Percentiles rank a stretch among this genome's conserved stretches.
These are phyloP conservation scores for Talaromyces nanjingensis DNA, from an alignment of 495 filamentous ascomycete genomes.

Conservation along the genomic window DNA sequence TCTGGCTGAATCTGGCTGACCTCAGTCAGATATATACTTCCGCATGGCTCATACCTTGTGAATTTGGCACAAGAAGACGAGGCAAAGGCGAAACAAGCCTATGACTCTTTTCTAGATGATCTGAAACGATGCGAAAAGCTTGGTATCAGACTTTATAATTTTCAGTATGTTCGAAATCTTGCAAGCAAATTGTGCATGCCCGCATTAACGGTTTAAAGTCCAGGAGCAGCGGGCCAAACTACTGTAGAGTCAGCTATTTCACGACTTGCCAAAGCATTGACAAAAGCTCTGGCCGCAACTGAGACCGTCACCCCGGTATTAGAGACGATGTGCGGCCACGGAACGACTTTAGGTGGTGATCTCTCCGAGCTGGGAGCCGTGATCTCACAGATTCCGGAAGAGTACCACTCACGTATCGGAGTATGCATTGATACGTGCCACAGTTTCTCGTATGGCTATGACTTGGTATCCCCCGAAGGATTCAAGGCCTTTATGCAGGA, in stretches of 20 bases:
- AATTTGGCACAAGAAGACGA: conserved; percentile 83
- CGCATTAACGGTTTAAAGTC: conserved; percentile 32
- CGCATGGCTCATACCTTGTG: conserved; percentile 93
- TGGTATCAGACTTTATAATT: conserved; percentile 88
- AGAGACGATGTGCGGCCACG: conserved; percentile 91
- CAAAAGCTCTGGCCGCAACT: conserved; percentile 71
- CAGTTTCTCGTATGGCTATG: conserved; percentile 88
- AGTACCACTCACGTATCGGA: conserved; percentile 80
- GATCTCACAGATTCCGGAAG: conserved; percentile 56
- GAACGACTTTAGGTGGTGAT: conserved; percentile 76
- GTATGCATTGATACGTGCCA: conserved; percentile 98
- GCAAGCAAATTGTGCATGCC: not conserved
- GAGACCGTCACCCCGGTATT: conserved; percentile 70
- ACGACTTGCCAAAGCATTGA: conserved; percentile 72
- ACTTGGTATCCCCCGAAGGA: conserved; percentile 66
- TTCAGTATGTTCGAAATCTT: conserved; percentile 53
- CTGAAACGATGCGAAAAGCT: conserved; percentile 81
- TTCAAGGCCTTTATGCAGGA: conserved; percentile 65
- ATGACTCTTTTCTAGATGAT: conserved; percentile 81
- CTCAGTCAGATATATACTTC: conserved; percentile 59
- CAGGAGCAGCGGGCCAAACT: conserved; percentile 66
- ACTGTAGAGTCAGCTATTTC: conserved; percentile 61
- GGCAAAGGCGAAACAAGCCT: conserved; percentile 78
- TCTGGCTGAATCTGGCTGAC: not conserved
- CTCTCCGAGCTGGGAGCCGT: conserved; percentile 84